Base-by-base conservation (phyloP, 1,284 basidiomycete genomes). In the Trametes pubescens region DNA sequence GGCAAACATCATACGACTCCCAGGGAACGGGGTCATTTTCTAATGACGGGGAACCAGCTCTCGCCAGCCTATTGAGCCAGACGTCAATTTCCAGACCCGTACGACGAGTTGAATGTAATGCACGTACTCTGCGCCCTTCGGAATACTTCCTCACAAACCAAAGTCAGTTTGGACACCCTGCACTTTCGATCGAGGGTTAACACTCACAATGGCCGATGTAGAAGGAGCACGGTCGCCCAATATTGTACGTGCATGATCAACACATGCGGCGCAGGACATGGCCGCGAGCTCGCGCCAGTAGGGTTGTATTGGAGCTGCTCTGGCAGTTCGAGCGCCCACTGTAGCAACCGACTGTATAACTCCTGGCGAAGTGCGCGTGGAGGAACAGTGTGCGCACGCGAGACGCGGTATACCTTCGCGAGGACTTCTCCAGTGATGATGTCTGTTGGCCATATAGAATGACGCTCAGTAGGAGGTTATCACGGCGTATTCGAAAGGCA, bases 161-260 rank as follows among this genome's bases (percentile, higher is more conserved):
- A 10, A 13, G 29, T 38, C 37, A 38, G 37, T 16, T 13, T 11
- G 3, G 4, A 13, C 5, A 38, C 37, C 37, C 37, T 16, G 11
- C 5, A 6, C 10, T 16, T 2, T 2, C 29, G 2, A 16, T 2
- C 37, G 37, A 38, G 14, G 37, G 4, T 38, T 16, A 22, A 58
- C 34, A 83, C 92, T 81, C 75, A 93, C 91, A 92, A 95, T 16
- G 91, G 91, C 48, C 94, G 84, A 75, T 95, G 87, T 35, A 95
- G 80, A 29, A 95, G 80, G n/a, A 95, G 80, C 13, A 95, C 86
- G 14, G 88, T 82, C 22, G 85, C 86, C 87, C 92, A 94, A 74
- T 95, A 94, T 67, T 91, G 83, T 49, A 93, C 82, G 71, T 95
- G 92, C 51, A 95, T 79, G 46, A 86, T 83, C 16, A 95, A 74